Conservation (phyloP, 345 rosid species). For the Eutrema japonicum region DNA sequence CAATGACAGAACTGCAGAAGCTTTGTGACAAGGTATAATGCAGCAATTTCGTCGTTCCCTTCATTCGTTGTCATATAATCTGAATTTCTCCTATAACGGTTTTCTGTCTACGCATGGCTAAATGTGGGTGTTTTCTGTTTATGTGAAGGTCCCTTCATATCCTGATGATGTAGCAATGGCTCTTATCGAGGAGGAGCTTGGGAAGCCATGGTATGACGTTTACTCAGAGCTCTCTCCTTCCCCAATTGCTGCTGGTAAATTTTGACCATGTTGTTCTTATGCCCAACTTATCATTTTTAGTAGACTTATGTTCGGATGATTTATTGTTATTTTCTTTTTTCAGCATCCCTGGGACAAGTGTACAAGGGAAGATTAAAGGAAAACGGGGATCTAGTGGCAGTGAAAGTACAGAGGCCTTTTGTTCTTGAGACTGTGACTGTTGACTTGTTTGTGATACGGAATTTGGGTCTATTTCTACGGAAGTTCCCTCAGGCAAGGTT, state of each 20-base stretch:
- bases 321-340: slow-evolving; percentile 39
- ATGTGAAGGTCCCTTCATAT: slow-evolving; percentile 92
- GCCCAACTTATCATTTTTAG: neutral
- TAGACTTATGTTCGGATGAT: neutral
- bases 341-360: slow-evolving; percentile 98
- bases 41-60: neutral
- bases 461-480: slow-evolving; percentile 79
- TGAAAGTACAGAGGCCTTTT: slow-evolving; percentile 94
- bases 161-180: slow-evolving; percentile 99
- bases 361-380: slow-evolving; percentile 89
- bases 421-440: slow-evolving; percentile 97
- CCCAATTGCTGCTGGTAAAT: slow-evolving; percentile 93
- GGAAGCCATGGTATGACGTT: slow-evolving; percentile 80
- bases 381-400: slow-evolving; percentile 93
- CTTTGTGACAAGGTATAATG: slow-evolving; percentile 89
- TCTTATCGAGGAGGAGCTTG: slow-evolving; percentile 91
- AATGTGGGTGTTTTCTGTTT: slow-evolving; percentile 9
- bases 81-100: neutral
- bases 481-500: slow-evolving; percentile 88
- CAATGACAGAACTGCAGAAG: slow-evolving; percentile 95
- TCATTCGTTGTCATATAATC: neutral
- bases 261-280: neutral
- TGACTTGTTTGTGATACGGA: slow-evolving; percentile 82
- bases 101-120: slow-evolving; percentile 15
- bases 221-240: slow-evolving; percentile 95